Evolutionary conservation across 78 protist species (phyloP).

Genomic region (Pigoraptor vietnamica): DNA sequence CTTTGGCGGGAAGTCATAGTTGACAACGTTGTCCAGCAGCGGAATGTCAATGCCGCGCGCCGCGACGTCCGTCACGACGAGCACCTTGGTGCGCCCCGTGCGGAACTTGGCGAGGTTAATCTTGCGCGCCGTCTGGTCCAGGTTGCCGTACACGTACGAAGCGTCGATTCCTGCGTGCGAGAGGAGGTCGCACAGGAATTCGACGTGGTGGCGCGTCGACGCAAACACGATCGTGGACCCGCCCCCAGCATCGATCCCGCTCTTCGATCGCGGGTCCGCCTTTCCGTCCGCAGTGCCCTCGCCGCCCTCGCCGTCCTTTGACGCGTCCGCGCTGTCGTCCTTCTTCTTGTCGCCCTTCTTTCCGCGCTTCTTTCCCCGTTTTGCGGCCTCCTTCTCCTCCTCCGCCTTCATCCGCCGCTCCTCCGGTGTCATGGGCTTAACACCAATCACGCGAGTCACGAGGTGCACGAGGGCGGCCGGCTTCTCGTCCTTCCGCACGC

Average conservation of each 20-base stretch:
- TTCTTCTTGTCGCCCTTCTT: neutral
- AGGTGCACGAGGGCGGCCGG: constrained; percentile 66
- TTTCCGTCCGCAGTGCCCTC: neutral
- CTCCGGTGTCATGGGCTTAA: neutral
- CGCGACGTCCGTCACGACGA: constrained; percentile 98
- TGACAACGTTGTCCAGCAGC: constrained; percentile 93
- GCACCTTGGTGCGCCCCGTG: constrained; percentile 10
- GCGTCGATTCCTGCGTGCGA: constrained; percentile 5
- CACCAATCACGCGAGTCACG: neutral
- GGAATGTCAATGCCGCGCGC: constrained; percentile 99
- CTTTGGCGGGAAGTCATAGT: constrained; percentile 94
- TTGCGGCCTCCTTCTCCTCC: neutral
- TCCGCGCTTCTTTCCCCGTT: neutral
- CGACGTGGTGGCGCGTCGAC: constrained; percentile 85
- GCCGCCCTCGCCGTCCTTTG: neutral
- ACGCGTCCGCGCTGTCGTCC: neutral
- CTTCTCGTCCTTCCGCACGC: constrained; percentile 60
- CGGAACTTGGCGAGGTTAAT: constrained; percentile 78
- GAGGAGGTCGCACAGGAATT: constrained; percentile 42
- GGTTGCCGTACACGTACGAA: constrained; percentile 78
- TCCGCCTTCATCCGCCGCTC: neutral
- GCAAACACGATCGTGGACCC: constrained; percentile 85
- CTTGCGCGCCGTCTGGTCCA: constrained; percentile 87
- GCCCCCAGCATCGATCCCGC: constrained; percentile 23
- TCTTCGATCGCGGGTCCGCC: neutral